phyloP scores from a whole-genome alignment of 164 flowering plant genomes.

The Chimonanthus praecox region DNA sequence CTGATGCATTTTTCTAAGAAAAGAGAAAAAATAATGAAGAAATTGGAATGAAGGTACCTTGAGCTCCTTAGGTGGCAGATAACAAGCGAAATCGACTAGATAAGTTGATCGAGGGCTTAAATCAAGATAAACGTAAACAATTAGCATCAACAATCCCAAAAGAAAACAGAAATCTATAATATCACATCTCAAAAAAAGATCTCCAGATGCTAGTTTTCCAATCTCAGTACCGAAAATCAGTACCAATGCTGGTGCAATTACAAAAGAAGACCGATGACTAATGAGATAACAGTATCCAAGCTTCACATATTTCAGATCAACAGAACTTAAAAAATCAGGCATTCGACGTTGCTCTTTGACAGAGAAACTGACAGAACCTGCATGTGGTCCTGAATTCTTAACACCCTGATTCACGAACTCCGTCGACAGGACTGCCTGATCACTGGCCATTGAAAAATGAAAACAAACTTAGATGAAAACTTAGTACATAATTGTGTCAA shows the following conservation, averaged over 20 bases:
- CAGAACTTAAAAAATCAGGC: slow-evolving; percentile 56
- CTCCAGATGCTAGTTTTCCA: slow-evolving; percentile 27
- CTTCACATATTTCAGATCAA: slow-evolving; percentile 58
- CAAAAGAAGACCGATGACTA: slow-evolving; percentile 26
- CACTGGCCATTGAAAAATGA: slow-evolving; percentile 16
- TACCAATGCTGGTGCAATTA: slow-evolving; percentile 22
- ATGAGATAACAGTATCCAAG: slow-evolving; percentile 55
- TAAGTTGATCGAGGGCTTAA: slow-evolving; percentile 40
- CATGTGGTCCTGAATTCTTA: slow-evolving; percentile 38
- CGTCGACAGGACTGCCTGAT: slow-evolving; percentile 36
- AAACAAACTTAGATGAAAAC: background rate
- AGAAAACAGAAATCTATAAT: slow-evolving; percentile 12
- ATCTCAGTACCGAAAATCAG: slow-evolving; percentile 24
- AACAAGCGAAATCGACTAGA: slow-evolving; percentile 64
- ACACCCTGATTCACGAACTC: slow-evolving; percentile 45
- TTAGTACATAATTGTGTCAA: background rate
- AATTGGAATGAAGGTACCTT: slow-evolving; percentile 38
- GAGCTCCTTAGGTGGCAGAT: slow-evolving; percentile 46
- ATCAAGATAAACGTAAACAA: slow-evolving; percentile 24
- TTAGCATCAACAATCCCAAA: slow-evolving; percentile 15
- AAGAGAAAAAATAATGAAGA: background rate
- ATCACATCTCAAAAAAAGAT: slow-evolving; percentile 13
- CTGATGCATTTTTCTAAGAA: background rate
- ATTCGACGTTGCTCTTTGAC: slow-evolving; percentile 43
- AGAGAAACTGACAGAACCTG: slow-evolving; percentile 43